Conservation (phyloP, 306 rosid species). For the Prunus padus region DNA sequence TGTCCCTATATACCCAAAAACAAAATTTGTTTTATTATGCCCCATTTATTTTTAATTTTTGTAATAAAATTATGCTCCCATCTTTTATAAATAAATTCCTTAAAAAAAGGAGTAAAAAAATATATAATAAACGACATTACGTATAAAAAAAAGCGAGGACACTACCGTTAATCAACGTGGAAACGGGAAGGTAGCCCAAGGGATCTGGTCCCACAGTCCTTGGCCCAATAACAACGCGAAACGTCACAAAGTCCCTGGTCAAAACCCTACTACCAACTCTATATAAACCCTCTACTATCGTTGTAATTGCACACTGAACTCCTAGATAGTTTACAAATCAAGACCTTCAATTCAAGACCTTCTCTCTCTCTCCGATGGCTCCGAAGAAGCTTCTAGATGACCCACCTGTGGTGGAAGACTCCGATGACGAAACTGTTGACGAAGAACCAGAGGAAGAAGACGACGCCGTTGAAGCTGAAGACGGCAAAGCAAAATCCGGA, state of each 20-base stretch:
- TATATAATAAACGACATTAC: too few species aligned
- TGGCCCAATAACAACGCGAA: not conserved
- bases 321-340: not conserved
- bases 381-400: constrained; percentile 34
- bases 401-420: constrained; percentile 31
- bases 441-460: constrained; percentile 23
- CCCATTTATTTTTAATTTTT: too few species aligned
- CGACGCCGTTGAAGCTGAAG: constrained; percentile 14
- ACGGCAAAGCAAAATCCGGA: constrained; percentile 11
- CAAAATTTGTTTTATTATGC: too few species aligned
- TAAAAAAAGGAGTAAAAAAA: too few species aligned
- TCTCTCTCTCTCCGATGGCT: constrained; percentile 31
- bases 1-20: too few species aligned
- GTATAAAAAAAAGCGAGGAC: too few species aligned
- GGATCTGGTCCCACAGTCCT: not conserved
- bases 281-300: not conserved
- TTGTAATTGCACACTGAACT: not conserved
- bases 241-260: not conserved
- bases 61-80: too few species aligned
- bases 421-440: constrained; percentile 18
- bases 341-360: not conserved
- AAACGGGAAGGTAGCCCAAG: not conserved
- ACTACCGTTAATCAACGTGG: not conserved
- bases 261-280: constrained; percentile 11
- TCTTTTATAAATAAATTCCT: too few species aligned